Evolutionary conservation across 2,329 filamentous ascomycete genomes (phyloP).

Genomic region (Diaporthe nobilis): DNA sequence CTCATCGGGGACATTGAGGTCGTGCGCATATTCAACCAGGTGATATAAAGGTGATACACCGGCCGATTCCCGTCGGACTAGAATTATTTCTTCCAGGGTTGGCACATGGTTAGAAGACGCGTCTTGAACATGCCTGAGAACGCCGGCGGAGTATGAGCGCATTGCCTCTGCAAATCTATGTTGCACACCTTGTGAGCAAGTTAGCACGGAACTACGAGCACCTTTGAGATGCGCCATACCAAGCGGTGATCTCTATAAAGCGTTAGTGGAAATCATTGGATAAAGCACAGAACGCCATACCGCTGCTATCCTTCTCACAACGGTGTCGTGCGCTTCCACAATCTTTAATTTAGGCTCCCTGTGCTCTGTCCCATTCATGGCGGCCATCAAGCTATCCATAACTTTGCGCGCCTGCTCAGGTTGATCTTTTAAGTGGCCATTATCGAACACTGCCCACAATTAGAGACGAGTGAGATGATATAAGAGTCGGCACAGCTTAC

Average conservation of each 20-base stretch:
- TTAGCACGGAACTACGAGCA: neutral
- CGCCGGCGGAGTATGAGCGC: neutral
- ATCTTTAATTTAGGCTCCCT: neutral
- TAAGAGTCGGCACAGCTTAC: neutral
- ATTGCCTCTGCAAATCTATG: neutral
- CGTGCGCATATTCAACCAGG: neutral
- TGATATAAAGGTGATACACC: neutral
- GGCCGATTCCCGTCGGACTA: neutral
- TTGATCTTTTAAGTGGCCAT: neutral
- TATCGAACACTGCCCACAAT: neutral
- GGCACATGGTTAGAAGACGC: neutral
- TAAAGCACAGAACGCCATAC: neutral
- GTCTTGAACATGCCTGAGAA: neutral
- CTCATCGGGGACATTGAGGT: neutral
- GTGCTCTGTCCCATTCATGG: neutral
- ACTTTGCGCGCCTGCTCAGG: neutral
- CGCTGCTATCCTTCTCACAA: neutral
- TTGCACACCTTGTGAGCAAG: neutral
- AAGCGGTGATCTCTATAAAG: neutral
- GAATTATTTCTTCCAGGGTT: neutral
- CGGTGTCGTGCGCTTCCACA: neutral
- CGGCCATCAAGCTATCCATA: neutral
- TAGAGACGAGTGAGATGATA: neutral
- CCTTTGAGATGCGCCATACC: neutral
- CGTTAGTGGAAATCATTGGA: neutral